A percentile compares a stretch with the other conserved stretches of the same genome.
Evolutionary conservation across 2,329 filamentous ascomycete genomes (phyloP).

Genomic region (Aspergillus luchuensis): DNA sequence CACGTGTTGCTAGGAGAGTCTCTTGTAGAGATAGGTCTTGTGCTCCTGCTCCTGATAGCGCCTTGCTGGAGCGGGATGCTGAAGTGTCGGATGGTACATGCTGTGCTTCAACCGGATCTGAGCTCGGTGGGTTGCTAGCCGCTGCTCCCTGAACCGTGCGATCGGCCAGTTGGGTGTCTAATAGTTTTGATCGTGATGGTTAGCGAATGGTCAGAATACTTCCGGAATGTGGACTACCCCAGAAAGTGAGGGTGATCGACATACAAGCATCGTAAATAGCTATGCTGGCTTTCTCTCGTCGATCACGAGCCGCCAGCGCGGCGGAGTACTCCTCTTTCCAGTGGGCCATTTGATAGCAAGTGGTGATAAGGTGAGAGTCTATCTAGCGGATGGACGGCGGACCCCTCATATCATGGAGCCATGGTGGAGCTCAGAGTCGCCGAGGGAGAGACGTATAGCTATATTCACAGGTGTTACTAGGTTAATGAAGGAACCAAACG

Average conservation of each 20-base stretch:
- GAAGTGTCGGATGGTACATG: slow-evolving; percentile 31
- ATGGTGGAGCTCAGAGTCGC: slow-evolving; percentile 10
- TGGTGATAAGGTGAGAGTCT: slow-evolving; percentile 11
- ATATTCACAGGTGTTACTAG: background rate
- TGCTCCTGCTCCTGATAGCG: slow-evolving; percentile 20
- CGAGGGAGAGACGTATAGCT: background rate
- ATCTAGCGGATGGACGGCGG: slow-evolving; percentile 2
- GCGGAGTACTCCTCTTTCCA: slow-evolving; percentile 82
- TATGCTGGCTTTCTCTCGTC: slow-evolving; percentile 65
- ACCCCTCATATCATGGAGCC: slow-evolving; percentile 11
- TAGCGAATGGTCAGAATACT: background rate
- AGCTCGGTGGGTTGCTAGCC: slow-evolving; percentile 27
- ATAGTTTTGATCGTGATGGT: background rate
- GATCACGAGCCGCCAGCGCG: slow-evolving; percentile 71
- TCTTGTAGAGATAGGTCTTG: slow-evolving; percentile 35
- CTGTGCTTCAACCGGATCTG: slow-evolving; percentile 25
- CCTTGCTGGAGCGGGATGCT: slow-evolving; percentile 32
- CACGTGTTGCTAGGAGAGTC: slow-evolving; percentile 46
- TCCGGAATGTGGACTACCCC: background rate
- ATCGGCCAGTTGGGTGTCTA: slow-evolving; percentile 68
- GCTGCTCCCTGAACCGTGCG: slow-evolving; percentile 60
- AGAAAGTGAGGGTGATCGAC: slow-evolving; percentile 16
- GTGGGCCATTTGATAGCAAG: slow-evolving; percentile 55
- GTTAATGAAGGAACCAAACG: background rate
- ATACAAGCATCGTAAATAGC: slow-evolving; percentile 78